phyloP scores from a whole-genome alignment of 2,329 filamentous ascomycete genomes.

The Thermomyces lanuginosus region DNA sequence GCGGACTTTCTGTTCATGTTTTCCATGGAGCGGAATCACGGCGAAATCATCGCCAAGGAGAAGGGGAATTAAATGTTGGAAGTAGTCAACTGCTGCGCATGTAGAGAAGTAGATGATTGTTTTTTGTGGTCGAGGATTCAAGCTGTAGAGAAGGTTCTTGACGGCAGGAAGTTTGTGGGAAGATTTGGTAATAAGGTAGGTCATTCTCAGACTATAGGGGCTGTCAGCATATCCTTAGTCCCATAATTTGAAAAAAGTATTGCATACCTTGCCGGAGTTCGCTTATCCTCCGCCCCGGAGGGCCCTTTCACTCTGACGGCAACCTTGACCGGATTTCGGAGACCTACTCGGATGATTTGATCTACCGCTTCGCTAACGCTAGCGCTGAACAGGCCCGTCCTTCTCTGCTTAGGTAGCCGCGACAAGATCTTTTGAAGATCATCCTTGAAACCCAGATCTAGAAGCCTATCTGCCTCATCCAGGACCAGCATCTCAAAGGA shows the following conservation, averaged over 20 bases:
- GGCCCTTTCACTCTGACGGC: constrained; percentile 76
- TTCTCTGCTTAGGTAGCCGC: constrained; percentile 74
- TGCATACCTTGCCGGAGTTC: constrained; percentile 61
- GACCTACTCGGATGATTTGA: constrained; percentile 77
- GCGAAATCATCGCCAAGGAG: constrained; percentile 53
- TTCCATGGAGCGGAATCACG: constrained; percentile 74
- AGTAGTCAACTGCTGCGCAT: constrained; percentile 89
- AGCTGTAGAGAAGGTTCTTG: constrained; percentile 48
- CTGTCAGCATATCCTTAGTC: constrained; percentile 8
- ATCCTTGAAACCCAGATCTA: constrained; percentile 88
- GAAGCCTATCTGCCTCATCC: constrained; percentile 81
- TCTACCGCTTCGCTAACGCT: constrained; percentile 91
- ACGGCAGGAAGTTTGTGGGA: constrained; percentile 67
- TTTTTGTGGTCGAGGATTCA: constrained; percentile 63
- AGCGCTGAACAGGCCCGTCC: constrained; percentile 87
- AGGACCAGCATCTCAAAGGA: constrained; percentile 85
- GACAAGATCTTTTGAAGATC: constrained; percentile 74
- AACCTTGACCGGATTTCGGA: constrained; percentile 89
- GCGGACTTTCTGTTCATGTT: constrained; percentile 74
- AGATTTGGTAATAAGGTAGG: constrained; percentile 59
- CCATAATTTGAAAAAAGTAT: neutral
- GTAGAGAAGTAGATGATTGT: constrained; percentile 87
- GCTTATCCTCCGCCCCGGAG: constrained; percentile 61
- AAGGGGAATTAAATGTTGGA: constrained; percentile 59
- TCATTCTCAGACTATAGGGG: constrained; percentile 56